Base-by-base conservation (phyloP, 345 rosid species). In the Laguncularia racemosa region DNA sequence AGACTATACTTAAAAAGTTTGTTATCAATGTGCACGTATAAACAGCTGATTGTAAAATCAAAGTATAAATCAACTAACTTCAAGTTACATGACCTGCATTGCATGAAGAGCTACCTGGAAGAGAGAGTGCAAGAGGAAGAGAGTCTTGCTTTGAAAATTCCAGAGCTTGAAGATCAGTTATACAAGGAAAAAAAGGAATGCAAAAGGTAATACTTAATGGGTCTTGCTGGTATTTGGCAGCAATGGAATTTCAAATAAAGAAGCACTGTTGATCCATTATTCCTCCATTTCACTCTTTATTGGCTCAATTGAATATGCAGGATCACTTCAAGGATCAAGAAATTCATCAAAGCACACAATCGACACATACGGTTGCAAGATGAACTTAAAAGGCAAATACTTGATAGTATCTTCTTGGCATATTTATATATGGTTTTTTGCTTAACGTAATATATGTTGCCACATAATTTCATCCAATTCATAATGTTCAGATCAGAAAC, bases 101-200 rank as follows among this genome's bases (percentile, higher is more conserved):
- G 60, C 51, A 49, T 61, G 59, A 74, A 89, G 97, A 64, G 59
- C 63, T 52, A 54, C 44, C 51, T 74, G 71, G 83, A 84, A 59
- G 85, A 78, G 73, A 83, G 78, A 70, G 76, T 58, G 68, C 89
- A 85, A 58, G 92, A 85, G 76, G 90, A 68, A 47, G 84, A 79
- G 53, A 71, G 70, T 68, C 95, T 95, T 59, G 63, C 78, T 55
- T 85, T 86, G 58, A 84, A 75, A 73, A 76, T 88, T 66, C 63
- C 67, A 68, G 95, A 84, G 72, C 89, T 87, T 67, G 84, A 81
- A 70, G 67, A 77, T 69, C 87, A 87, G 64, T 73, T 93, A 54
- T 72, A 77, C 56, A 74, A 68, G 56, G 97, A 89, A 78, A 85
- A 73, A 79, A 91, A 87, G 49, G 90, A 85, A 43, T 82, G 77